A percentile compares a stretch with the other conserved stretches of the same genome.
These are phyloP conservation scores for Schizochytrium sp. DNA, from an alignment of 108 stramenopile species.

Conservation along the genomic window DNA sequence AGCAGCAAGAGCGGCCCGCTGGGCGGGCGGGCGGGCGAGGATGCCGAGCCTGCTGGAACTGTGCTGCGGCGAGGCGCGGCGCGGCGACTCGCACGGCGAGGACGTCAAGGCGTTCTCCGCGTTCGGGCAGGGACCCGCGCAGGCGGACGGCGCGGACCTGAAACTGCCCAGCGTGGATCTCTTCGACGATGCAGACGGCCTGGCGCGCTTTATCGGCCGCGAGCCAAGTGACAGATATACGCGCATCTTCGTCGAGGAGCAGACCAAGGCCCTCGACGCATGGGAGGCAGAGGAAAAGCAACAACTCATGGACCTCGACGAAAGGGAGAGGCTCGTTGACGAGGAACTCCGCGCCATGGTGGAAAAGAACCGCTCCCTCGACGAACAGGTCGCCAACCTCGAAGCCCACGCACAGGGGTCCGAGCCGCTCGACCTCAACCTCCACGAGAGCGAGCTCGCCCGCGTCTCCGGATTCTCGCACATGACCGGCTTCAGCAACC, in stretches of 20 bases:
- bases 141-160: not conserved
- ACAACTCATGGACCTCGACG: not conserved
- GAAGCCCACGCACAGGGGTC: not conserved
- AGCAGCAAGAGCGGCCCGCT: too few relatives aligned
- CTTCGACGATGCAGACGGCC: not conserved
- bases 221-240: not conserved
- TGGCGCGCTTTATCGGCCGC: not conserved
- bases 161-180: not conserved
- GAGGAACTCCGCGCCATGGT: not conserved
- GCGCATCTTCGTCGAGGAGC: not conserved
- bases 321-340: not conserved
- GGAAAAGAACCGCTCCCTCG: not conserved
- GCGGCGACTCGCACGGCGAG: not conserved
- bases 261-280: not conserved
- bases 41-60: not conserved
- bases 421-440: not conserved
- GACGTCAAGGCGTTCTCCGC: not conserved
- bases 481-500: not conserved
- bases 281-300: not conserved
- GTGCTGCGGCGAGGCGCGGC: conserved; percentile 1
- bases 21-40: not conserved
- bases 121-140: not conserved
- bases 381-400: not conserved
- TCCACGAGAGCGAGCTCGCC: not conserved
- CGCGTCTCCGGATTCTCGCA: not conserved